A percentile compares a stretch with the other conserved stretches of the same genome.
Conservation (phyloP, 202 grass and related monocot genomes). For the Schoenoplectus tabernaemontani region DNA sequence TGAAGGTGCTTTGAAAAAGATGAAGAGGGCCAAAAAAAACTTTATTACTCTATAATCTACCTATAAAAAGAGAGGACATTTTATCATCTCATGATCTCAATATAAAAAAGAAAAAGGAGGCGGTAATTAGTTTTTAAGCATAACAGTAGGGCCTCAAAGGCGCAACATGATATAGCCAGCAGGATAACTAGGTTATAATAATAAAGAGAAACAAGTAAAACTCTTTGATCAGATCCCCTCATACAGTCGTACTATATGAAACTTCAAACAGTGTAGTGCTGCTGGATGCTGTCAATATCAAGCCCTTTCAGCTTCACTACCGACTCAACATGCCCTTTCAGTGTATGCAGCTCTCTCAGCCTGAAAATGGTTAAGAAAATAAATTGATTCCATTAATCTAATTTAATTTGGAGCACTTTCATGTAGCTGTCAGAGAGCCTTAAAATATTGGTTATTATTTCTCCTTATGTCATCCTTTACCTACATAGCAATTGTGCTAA, state of each 20-base stretch:
- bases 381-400: not conserved
- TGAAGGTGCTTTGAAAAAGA: not conserved
- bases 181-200: not conserved
- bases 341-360: slow-evolving; percentile 50
- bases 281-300: slow-evolving; percentile 49
- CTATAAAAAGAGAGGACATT: not conserved
- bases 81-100: not conserved
- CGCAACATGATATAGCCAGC: not conserved
- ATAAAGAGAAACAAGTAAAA: not conserved
- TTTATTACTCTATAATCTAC: slow-evolving; percentile 7
- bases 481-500: too few species aligned
- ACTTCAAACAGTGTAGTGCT: slow-evolving; percentile 57
- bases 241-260: not conserved
- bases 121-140: slow-evolving; percentile 9
- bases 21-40: not conserved
- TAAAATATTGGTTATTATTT: too few species aligned
- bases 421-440: not conserved
- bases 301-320: slow-evolving; percentile 62
- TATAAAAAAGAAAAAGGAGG: not conserved
- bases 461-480: too few species aligned
- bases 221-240: not conserved
- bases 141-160: not conserved
- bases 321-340: slow-evolving; percentile 56
- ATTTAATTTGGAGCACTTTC: not conserved
- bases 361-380: slow-evolving; percentile 16